phyloP scores from a whole-genome alignment of 2,329 filamentous ascomycete species.

The Pyrenochaeta sp. region DNA sequence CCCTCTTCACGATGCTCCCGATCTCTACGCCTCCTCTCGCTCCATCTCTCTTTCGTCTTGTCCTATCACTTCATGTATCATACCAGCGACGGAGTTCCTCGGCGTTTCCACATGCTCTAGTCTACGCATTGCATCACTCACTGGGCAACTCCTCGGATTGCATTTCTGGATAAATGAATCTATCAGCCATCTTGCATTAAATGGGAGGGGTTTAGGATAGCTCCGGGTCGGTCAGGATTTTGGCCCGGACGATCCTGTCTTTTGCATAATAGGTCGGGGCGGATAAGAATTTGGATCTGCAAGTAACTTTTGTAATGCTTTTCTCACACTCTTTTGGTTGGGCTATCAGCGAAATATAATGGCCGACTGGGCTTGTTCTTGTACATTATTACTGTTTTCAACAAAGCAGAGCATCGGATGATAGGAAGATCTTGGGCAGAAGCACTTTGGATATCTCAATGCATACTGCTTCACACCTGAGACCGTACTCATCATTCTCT shows the following conservation, averaged over 20 bases:
- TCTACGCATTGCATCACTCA: constrained; percentile 4
- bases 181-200: constrained; percentile 33
- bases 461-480: background rate
- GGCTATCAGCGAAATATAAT: background rate
- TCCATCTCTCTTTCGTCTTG: constrained; percentile 14
- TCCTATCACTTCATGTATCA: constrained; percentile 34
- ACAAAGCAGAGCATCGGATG: background rate
- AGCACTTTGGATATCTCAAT: background rate
- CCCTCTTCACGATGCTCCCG: constrained; percentile 26
- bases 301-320: constrained; percentile 33
- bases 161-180: constrained; percentile 37
- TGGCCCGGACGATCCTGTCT: constrained; percentile 8
- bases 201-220: constrained; percentile 14
- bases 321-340: constrained; percentile 15
- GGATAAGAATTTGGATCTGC: constrained; percentile 16
- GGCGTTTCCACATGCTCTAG: constrained; percentile 19
- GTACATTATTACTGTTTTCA: constrained; percentile 12
- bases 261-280: constrained; percentile 15
- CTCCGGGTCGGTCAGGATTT: constrained; percentile 2
- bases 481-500: background rate
- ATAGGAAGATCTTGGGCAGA: background rate
- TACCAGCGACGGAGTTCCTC: constrained; percentile 44
- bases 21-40: constrained; percentile 23
- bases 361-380: constrained; percentile 5
- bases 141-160: constrained; percentile 23